Percentiles rank a stretch among this genome's conserved stretches.
Evolutionary conservation across 352 stramenopile genomes (phyloP).

Genomic region (Plasmopara muralis): DNA sequence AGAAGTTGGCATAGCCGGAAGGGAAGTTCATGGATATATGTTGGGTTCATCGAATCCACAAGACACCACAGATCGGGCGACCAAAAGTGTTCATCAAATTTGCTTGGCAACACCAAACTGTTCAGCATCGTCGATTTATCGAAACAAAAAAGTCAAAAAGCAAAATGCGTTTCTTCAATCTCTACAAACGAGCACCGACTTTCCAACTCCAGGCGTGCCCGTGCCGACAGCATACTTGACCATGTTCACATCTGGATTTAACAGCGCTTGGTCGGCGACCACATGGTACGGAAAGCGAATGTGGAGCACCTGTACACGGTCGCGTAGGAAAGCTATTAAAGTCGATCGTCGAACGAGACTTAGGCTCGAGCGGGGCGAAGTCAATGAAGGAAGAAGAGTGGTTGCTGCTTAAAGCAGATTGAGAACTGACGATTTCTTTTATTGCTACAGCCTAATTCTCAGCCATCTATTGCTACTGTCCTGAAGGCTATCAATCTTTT

Average conservation of each 20-base stretch:
- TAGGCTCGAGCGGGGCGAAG: too few species aligned
- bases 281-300: constrained; percentile 1
- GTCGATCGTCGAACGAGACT: too few species aligned
- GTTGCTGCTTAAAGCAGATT: too few species aligned
- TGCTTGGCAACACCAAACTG: neutral
- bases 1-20: neutral
- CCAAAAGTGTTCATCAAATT: neutral
- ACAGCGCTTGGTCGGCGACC: neutral
- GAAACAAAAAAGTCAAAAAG: neutral
- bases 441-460: too few species aligned
- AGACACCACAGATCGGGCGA: constrained; percentile 2
- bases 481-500: too few species aligned
- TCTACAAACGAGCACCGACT: constrained; percentile 3
- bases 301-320: neutral
- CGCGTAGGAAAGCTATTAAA: too few species aligned
- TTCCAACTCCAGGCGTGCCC: constrained; percentile 1
- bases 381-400: too few species aligned
- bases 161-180: constrained; percentile 2
- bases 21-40: neutral
- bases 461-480: too few species aligned
- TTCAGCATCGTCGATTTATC: neutral
- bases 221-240: constrained; percentile 1
- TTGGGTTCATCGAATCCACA: constrained; percentile 2
- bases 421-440: too few species aligned
- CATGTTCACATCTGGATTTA: neutral